Evolutionary conservation across 106 monocot species (phyloP), one percentile per base, ranked within the genome.

Genomic region (Iris macrosiphon): DNA sequence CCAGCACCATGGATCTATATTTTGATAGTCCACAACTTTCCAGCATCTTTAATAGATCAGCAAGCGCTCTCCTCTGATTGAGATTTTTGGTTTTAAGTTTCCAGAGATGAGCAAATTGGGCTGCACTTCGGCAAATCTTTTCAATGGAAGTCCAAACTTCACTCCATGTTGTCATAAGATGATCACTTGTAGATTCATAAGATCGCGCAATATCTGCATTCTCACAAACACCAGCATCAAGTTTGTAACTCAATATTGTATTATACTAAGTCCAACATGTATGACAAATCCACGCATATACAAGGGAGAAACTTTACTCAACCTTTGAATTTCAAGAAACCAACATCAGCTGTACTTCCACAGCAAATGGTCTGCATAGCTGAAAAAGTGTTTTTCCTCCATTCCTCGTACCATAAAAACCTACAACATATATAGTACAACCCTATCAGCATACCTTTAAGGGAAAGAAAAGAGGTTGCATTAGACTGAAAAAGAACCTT

Each of bases 21-120:
- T 59, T 79, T 27, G 86, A 90, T 60, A 96, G 64, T 22, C 90
- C 96, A 72, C 74, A 75, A 45, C 43, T 41, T 65, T 90, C 90
- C 44, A 96, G 75, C 65, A 51, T 53, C 49, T 96, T 83, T 14
- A 90, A 35, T 20, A 96, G 60, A 39, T 73, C 81, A 28, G 52
- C 46, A 9, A 90, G 26, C 39, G 77, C 77, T 45, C 86, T 79
- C 49, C 72, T 83, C 61, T 96, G 83, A 45, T 48, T 69, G 17
- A 65, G 73, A 55, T 77, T 87, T 73, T 77, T 96, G 13, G 45
- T 72, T 27, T 57, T 75, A 53, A 65, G 43, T 57, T 80, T 79
- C 82, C 78, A 83, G 6, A 75, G 19, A 65, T 75, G 43, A 77
- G 74, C 71, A 69, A 89, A 80, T 49, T 76, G 69, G 34, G 79